Evolutionary conservation across 768 basidiomycete species (phyloP), one percentile per base, ranked within the genome.

Genomic region (Asterophora lycoperdoides): DNA sequence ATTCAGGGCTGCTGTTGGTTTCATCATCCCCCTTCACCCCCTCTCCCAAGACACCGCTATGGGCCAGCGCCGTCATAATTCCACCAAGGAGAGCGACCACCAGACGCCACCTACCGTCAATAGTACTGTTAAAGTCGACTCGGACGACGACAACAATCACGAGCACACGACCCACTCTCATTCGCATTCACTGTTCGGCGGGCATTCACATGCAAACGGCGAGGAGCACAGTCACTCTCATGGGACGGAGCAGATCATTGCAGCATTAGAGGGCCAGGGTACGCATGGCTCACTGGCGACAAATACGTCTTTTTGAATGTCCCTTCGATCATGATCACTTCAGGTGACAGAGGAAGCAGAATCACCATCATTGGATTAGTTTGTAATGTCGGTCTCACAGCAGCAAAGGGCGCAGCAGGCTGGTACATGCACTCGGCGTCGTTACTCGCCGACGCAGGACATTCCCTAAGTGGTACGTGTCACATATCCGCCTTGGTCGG

Each of bases 401-500:
- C 72, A 13, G 74, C 84, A 26, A 99, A 99, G 65, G 95, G 93
- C 33, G 60, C 77, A 9, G 94, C 95, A 33, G 96, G 93, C 17
- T 87, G 86, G 80, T 84, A 79, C 61, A 79, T 89, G 78, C 93
- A 97, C 59, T 93, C 89, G 5, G 92, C 93, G 7, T 83, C 91
- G 0, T 71, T 98, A 36, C 74, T 98, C 13, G 95, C 95, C 3
- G 95, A 97, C 57, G 93, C 94, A 0, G 94, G 89, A 18, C 95
- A 99, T 63, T 91, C 89, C 0, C 51, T 90, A 53, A 89, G 89
- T 60, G 92, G 89, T 89, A 56, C 55, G 84, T 76, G 28, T 28
- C 46, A 45, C 41, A 14, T 42, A 18, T 41, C 17, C 30, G 44
- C n/a, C n/a, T n/a, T n/a, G n/a, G n/a, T n/a, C n/a, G n/a, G n/a